Base-by-base conservation (phyloP, 192 early-diverging fungal genomes). In the Backusella morwellensis region DNA sequence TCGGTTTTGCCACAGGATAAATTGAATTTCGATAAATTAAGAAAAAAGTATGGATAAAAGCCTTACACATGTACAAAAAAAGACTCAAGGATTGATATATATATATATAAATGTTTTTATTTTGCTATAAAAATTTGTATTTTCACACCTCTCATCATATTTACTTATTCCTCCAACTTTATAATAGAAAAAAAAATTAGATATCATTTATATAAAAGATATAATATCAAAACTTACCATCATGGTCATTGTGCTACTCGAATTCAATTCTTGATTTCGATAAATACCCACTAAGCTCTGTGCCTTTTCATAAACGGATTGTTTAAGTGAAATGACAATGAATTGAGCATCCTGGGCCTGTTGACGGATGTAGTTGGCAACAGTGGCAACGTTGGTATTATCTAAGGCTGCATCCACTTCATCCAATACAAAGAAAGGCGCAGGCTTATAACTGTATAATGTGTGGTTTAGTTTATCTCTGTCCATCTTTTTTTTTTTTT, bases 371-470 rank as follows among this genome's bases (percentile, higher is more conserved):
- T 99, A 99, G 73, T 91, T 89, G 1, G 95, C 95, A 47, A 99
- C 93, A 82, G 93, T 92, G 32, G 92, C 88, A 8, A 99, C 98
- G 75, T 99, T 99, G 68, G 95, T 90, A 82, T 97, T 96, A 80
- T 99, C 98, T 15, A 99, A 86, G 1, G 98, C 98, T 4, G 98
- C 98, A 83, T 99, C 98, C 9, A 99, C 96, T 85, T 99, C 98
- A 80, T 99, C 98, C 40, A 99, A 87, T 12, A 99, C 96, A 92
- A 99, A 99, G 86, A 99, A 99, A 3, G 98, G 98, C 7, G 98
- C 93, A 11, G 97, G 98, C 35, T 92, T 93, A 90, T 91, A 97
- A 21, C 93, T 90, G 29, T 1, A 76, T 2, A 21, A 59, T n/a
- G 1, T 74, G 19, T 50, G 17, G 2, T 7, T 54, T 67, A 14